Evolutionary conservation across 225 moss, liverwort and hornwort genomes (phyloP), one percentile per base, ranked within the genome.

Genomic region (Marchantia paleacea): DNA sequence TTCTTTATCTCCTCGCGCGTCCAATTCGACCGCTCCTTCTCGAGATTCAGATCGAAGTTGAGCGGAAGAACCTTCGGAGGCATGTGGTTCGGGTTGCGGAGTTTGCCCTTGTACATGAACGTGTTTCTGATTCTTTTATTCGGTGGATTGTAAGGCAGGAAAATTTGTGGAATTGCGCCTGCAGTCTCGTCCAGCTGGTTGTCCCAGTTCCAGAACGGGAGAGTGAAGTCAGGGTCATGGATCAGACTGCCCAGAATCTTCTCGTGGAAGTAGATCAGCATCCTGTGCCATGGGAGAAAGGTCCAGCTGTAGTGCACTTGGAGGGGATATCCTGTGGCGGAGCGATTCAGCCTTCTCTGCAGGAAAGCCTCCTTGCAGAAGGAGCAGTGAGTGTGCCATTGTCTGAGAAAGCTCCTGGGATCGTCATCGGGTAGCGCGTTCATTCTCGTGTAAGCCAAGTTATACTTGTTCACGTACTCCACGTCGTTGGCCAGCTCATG

Each of bases 141-240:
- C 77, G 50, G 69, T 22, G 71, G 76, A 84, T 49, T 85, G 78
- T 19, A 70, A 84, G 12, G 58, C 81, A 69, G 67, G 81, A 80
- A 3, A 81, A 31, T 19, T 84, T 84, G 68, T 20, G 0, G 68
- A 81, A 81, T 30, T 84, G 84, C n/a, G 69, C 50, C 60, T 69
- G 81, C 70, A 81, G 28, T 81, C 84, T 2, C 76, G 55, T 7
- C 39, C 71, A 5, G 70, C 82, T 8, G 85, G 63, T 60, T 86
- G 50, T 90, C 92, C 92, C 92, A 92, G 78, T 92, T 92, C 87
- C 92, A 92, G 83, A 70, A 90, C 0, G 84, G 87, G 0, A 92
- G 80, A 24, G 85, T 84, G 26, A 92, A 92, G 0, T 82, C 81
- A 61, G 86, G 82, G n/a, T 92, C 92, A 0, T 63, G 39, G 22